Evolutionary conservation across 2,329 filamentous ascomycete genomes (phyloP).

Genomic region (Colletotrichum siamense): DNA sequence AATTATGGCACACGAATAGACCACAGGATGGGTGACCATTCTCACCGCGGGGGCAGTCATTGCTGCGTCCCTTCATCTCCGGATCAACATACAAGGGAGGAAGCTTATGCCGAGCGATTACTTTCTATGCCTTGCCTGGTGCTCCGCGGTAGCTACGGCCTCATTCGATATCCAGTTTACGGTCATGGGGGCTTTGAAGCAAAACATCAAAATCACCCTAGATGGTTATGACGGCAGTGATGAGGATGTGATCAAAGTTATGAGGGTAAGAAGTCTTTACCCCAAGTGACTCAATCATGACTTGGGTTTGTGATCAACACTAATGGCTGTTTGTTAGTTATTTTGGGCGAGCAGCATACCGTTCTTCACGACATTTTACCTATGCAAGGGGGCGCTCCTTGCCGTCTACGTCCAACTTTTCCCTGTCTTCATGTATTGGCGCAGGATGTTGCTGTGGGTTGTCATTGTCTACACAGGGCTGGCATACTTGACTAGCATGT

Average conservation of each 20-base stretch:
- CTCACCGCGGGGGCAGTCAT: constrained; percentile 14
- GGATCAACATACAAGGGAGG: constrained; percentile 15
- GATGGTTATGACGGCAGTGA: constrained; percentile 10
- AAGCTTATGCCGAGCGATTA: constrained; percentile 2
- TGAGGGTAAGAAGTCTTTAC: not conserved
- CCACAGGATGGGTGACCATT: constrained; percentile 14
- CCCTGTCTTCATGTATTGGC: constrained; percentile 12
- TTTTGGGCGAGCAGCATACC: constrained; percentile 20
- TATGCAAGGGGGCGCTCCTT: constrained; percentile 17
- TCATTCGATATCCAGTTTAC: constrained; percentile 19
- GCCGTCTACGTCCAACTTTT: constrained; percentile 14
- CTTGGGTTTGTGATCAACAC: not conserved
- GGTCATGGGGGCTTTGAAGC: constrained; percentile 11
- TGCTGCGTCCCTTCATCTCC: constrained; percentile 12
- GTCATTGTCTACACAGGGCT: constrained; percentile 2
- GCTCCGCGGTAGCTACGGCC: not conserved
- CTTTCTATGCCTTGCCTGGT: constrained; percentile 15
- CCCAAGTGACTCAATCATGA: not conserved
- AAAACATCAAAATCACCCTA: constrained; percentile 4
- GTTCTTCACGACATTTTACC: constrained; percentile 14
- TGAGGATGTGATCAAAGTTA: not conserved
- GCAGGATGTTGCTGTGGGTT: constrained; percentile 7
- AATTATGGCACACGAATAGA: not conserved
- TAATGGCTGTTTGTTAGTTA: not conserved
- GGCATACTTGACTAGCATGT: constrained; percentile 7